Conservation (phyloP, 495 filamentous ascomycete genomes). For the Pyrenula massariospora region DNA sequence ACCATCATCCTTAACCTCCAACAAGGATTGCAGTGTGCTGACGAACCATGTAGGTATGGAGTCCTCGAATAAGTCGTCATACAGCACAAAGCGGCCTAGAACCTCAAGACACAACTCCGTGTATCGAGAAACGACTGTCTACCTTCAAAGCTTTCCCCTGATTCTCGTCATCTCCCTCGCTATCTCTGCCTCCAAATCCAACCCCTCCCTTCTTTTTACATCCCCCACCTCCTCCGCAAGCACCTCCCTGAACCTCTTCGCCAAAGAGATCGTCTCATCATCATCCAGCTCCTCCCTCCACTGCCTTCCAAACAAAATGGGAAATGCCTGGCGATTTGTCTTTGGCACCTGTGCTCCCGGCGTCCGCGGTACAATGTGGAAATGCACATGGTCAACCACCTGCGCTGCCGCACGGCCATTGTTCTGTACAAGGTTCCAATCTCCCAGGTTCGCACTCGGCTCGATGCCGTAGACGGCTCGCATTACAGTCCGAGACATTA, state of each 20-base stretch:
- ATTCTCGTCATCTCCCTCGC: background rate
- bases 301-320: conserved; percentile 74
- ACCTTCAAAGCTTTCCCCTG: too few relatives aligned
- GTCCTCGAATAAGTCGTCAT: too few relatives aligned
- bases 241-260: conserved; percentile 46
- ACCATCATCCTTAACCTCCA: too few relatives aligned
- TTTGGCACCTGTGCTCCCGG: conserved; percentile 16
- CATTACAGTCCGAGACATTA: conserved; percentile 60
- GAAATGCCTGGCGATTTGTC: conserved; percentile 46
- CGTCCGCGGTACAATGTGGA: conserved; percentile 77
- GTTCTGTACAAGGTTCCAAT: conserved; percentile 89
- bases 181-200: conserved; percentile 24
- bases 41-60: too few relatives aligned
- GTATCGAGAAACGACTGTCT: too few relatives aligned
- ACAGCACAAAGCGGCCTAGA: too few relatives aligned
- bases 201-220: conserved; percentile 25
- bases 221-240: conserved; percentile 43
- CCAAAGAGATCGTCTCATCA: conserved; percentile 59
- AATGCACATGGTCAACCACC: conserved; percentile 84
- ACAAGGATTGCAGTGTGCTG: too few relatives aligned
- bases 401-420: conserved; percentile 81
- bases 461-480: conserved; percentile 23
- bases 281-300: conserved; percentile 76
- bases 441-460: background rate
- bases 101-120: too few relatives aligned